A percentile compares a stretch with the other conserved stretches of the same genome.
Conservation (phyloP, 2,329 filamentous ascomycete genomes). For the Emergomyces pasteurianus region DNA sequence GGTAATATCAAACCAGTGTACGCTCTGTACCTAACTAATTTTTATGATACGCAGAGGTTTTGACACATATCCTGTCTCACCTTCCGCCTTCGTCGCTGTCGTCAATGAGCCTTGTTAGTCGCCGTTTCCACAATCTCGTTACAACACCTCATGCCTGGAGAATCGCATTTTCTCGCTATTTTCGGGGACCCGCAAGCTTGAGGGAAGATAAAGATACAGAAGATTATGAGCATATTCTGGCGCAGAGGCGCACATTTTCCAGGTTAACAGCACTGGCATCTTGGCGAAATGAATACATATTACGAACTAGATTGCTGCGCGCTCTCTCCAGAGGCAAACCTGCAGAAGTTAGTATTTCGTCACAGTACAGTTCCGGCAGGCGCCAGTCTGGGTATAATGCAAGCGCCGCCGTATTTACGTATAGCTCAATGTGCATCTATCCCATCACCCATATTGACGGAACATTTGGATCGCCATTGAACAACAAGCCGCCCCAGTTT, state of each 20-base stretch:
- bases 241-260: slow-evolving; percentile 68
- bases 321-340: slow-evolving; percentile 76
- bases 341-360: slow-evolving; percentile 37
- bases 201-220: slow-evolving; percentile 34
- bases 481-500: slow-evolving; percentile 63
- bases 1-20: too few relatives aligned
- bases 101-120: slow-evolving; percentile 73
- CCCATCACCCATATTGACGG: slow-evolving; percentile 71
- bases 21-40: slow-evolving; percentile 14
- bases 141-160: slow-evolving; percentile 91
- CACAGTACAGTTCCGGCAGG: slow-evolving; percentile 42
- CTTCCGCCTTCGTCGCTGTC: slow-evolving; percentile 74
- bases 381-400: slow-evolving; percentile 50
- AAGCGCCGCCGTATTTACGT: slow-evolving; percentile 67
- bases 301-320: slow-evolving; percentile 71
- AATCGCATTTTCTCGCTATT: slow-evolving; percentile 81
- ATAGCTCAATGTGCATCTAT: slow-evolving; percentile 71
- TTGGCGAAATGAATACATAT: slow-evolving; percentile 91
- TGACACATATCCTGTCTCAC: slow-evolving; percentile 85
- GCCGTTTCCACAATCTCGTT: slow-evolving; percentile 73
- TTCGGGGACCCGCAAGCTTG: slow-evolving; percentile 60
- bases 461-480: slow-evolving; percentile 53
- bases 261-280: slow-evolving; percentile 74
- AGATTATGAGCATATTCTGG: slow-evolving; percentile 45
- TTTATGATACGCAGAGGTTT: slow-evolving; percentile 52